A percentile compares a stretch with the other conserved stretches of the same genome.
Conservation (phyloP, 2,329 filamentous ascomycete genomes). For the Thyridium curvatum region DNA sequence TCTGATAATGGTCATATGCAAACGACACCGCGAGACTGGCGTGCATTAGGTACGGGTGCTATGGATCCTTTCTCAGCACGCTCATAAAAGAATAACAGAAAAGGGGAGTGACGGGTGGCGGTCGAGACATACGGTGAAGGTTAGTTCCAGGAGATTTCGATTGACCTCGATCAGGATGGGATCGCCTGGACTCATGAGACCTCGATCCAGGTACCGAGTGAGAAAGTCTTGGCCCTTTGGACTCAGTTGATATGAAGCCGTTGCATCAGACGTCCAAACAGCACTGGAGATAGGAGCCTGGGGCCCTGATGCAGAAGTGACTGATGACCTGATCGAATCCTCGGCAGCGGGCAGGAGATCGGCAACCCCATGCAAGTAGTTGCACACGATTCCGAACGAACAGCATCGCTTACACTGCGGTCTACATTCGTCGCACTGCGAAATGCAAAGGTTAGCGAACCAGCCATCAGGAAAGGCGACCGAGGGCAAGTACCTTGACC, state of each 20-base stretch:
- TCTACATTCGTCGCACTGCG: slow-evolving; percentile 38
- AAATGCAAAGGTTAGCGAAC: too few relatives aligned
- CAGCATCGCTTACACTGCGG: slow-evolving; percentile 35
- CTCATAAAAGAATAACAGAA: too few relatives aligned
- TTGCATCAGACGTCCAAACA: slow-evolving; percentile 24
- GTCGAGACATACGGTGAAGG: slow-evolving; percentile 27
- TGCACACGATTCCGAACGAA: slow-evolving; percentile 37
- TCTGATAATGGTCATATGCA: slow-evolving; percentile 29
- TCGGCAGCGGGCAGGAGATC: slow-evolving; percentile 28
- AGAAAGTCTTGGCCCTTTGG: slow-evolving; percentile 2
- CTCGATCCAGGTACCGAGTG: slow-evolving; percentile 1
- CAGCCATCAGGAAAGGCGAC: neutral
- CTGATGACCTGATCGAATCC: slow-evolving; percentile 4
- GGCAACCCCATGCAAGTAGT: slow-evolving; percentile 29
- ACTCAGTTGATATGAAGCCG: slow-evolving; percentile 1
- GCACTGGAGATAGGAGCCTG: slow-evolving; percentile 2
- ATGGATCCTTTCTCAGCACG: neutral
- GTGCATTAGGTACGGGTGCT: slow-evolving; percentile 40
- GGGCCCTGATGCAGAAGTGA: neutral
- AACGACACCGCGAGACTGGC: slow-evolving; percentile 34
- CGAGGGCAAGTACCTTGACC: slow-evolving; percentile 29
- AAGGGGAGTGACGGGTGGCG: too few relatives aligned
- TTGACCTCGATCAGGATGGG: slow-evolving; percentile 2
- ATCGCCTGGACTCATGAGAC: slow-evolving; percentile 1
- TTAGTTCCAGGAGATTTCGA: slow-evolving; percentile 22